phyloP scores from a whole-genome alignment of 2,329 filamentous ascomycete species.

The Arachnomyces sp. region DNA sequence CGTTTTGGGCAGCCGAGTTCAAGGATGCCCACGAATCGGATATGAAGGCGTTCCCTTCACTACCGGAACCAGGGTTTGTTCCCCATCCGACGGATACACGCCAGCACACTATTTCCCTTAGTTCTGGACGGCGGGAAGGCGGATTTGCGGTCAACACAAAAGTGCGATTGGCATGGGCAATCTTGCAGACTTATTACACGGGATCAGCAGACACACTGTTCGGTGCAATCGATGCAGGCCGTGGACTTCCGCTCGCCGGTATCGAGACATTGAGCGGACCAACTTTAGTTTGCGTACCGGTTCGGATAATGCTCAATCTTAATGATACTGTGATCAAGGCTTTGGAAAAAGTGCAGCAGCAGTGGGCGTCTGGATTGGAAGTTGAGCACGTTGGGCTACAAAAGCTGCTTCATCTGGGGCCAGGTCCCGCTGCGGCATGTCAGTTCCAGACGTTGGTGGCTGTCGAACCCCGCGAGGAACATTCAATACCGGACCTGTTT shows the following conservation, averaged over 20 bases:
- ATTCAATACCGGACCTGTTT: constrained; percentile 7
- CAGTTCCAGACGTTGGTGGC: constrained; percentile 13
- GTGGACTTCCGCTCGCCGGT: constrained; percentile 29
- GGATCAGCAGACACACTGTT: constrained; percentile 33
- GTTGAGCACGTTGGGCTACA: constrained; percentile 49
- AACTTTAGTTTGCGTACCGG: constrained; percentile 34
- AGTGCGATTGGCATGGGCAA: constrained; percentile 34
- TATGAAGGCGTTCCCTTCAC: constrained; percentile 11
- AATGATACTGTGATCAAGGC: constrained; percentile 37
- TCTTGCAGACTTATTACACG: constrained; percentile 29
- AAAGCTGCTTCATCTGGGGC: constrained; percentile 12
- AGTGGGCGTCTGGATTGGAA: constrained; percentile 47
- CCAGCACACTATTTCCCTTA: constrained; percentile 1
- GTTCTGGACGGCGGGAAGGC: not conserved
- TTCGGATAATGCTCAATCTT: constrained; percentile 26
- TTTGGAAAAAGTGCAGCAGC: constrained; percentile 47
- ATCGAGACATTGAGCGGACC: constrained; percentile 35
- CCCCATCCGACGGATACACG: not conserved
- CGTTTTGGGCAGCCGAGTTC: constrained; percentile 11
- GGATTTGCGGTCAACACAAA: constrained; percentile 23
- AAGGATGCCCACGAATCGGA: constrained; percentile 9
- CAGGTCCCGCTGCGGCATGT: constrained; percentile 12
- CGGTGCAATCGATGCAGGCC: constrained; percentile 35
- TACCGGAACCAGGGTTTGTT: constrained; percentile 5
- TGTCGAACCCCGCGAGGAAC: constrained; percentile 11